Evolutionary conservation across 257 asterid species (phyloP).

Genomic region (Nicotiana tomentosiformis): DNA sequence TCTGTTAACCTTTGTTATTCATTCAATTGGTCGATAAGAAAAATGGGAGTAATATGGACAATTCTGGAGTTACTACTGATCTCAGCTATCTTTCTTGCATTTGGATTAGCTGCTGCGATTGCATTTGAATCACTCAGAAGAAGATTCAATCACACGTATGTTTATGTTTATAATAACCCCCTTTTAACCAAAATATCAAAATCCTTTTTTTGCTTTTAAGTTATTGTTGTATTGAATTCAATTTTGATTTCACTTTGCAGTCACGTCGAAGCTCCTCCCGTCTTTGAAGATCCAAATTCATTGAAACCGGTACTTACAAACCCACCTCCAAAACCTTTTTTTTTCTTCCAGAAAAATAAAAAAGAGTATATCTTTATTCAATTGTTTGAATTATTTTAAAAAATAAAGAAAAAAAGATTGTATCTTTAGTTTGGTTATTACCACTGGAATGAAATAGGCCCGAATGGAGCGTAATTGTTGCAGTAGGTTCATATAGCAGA

Average conservation of each 20-base stretch:
- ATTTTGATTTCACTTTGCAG: slow-evolving; percentile 26
- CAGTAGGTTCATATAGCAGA: neutral
- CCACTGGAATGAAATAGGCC: neutral
- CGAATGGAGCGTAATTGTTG: neutral
- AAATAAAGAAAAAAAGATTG: neutral
- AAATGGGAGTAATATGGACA: slow-evolving; percentile 45
- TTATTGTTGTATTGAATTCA: neutral
- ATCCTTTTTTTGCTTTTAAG: neutral
- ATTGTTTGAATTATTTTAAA: neutral
- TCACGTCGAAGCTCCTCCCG: slow-evolving; percentile 72
- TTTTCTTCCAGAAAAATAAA: neutral
- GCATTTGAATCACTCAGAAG: slow-evolving; percentile 55
- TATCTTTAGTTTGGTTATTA: neutral
- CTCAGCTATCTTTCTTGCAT: slow-evolving; percentile 33
- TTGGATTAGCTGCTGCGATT: slow-evolving; percentile 46
- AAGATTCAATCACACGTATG: slow-evolving; percentile 57
- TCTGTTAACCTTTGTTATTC: neutral
- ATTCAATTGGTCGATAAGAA: neutral
- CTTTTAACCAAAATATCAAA: neutral
- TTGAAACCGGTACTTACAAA: slow-evolving; percentile 30
- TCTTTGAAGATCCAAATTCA: slow-evolving; percentile 89
- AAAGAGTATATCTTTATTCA: neutral
- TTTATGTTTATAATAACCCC: neutral
- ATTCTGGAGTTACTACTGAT: slow-evolving; percentile 43
- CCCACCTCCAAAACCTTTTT: neutral